A percentile compares a stretch with the other conserved stretches of the same genome.
Conservation (phyloP, 2,329 filamentous ascomycete species). For the Cladosporium sp. region DNA sequence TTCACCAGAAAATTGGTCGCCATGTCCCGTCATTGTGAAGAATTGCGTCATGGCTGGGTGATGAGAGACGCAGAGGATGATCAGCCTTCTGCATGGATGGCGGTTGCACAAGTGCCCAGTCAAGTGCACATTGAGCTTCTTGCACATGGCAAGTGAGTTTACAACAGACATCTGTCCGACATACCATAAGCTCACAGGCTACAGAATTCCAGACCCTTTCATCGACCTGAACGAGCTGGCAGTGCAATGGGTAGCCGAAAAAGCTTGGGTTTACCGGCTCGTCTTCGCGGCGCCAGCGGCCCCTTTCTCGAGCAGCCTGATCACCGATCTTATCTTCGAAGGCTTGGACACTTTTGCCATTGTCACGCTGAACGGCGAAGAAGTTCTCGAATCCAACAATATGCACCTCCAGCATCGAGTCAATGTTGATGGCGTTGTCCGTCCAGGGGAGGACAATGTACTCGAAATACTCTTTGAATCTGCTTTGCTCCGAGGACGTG, state of each 20-base stretch:
- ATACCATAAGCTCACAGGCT: not conserved
- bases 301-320: too few relatives aligned
- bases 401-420: slow-evolving; percentile 52
- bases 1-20: too few relatives aligned
- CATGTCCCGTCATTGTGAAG: too few relatives aligned
- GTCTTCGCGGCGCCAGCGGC: slow-evolving; percentile 22
- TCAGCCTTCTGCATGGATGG: not conserved
- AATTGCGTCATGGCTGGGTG: not conserved
- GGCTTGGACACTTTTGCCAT: not conserved
- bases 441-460: slow-evolving; percentile 2
- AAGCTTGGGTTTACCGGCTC: slow-evolving; percentile 44
- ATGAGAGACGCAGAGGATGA: not conserved
- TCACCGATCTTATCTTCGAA: not conserved
- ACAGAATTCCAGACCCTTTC: slow-evolving; percentile 48
- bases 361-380: not conserved
- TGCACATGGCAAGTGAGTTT: not conserved
- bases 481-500: slow-evolving; percentile 48
- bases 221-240: slow-evolving; percentile 47
- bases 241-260: slow-evolving; percentile 47
- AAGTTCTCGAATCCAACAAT: slow-evolving; percentile 55
- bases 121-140: not conserved
- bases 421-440: not conserved
- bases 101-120: not conserved
- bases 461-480: slow-evolving; percentile 57
- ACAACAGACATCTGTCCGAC: too few relatives aligned